Percentiles rank a stretch among this genome's conserved stretches.
phyloP scores from a whole-genome alignment of 257 asterid species.

The Capsicum baccatum region DNA sequence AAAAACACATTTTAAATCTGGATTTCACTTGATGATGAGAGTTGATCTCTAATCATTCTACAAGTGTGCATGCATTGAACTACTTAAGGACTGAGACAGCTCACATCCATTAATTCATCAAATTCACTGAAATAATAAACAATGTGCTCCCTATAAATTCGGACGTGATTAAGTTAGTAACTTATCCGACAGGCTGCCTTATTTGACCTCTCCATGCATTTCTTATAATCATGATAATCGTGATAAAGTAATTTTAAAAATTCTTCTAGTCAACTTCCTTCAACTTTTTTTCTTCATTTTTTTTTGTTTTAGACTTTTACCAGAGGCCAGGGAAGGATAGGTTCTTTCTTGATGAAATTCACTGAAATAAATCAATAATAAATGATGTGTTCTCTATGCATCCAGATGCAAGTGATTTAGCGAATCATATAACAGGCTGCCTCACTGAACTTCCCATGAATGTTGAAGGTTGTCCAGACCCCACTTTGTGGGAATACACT shows the following conservation, averaged over 20 bases:
- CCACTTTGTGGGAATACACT: too few relatives aligned
- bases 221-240: background rate
- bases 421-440: background rate
- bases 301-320: background rate
- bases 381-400: background rate
- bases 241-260: background rate
- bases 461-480: background rate
- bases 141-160: background rate
- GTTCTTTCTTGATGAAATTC: too few relatives aligned
- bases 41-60: background rate
- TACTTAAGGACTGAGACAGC: background rate
- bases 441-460: background rate
- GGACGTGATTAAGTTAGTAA: background rate
- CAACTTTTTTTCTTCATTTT: background rate
- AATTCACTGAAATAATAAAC: background rate
- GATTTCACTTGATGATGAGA: background rate
- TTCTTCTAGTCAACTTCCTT: background rate
- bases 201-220: conserved; percentile 7
- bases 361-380: background rate
- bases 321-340: background rate
- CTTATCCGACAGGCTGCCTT: background rate
- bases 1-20: background rate
- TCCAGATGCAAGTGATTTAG: background rate
- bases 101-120: background rate
- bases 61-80: conserved; percentile 1